A percentile compares a stretch with the other conserved stretches of the same genome.
Conservation (phyloP, 768 basidiomycete species). For the Boletus speciosus region DNA sequence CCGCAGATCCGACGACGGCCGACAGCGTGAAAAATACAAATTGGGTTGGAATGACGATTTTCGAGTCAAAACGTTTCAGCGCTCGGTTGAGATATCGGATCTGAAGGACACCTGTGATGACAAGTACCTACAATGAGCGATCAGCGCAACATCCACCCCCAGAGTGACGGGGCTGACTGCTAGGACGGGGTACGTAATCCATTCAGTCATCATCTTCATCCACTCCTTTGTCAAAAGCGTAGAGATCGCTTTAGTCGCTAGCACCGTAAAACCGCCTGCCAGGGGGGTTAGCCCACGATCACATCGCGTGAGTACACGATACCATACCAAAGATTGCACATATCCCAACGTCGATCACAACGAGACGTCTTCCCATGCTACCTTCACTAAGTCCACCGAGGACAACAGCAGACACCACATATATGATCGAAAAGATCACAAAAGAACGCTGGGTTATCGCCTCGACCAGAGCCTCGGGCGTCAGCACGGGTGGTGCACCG, state of each 20-base stretch:
- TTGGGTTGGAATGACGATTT: conserved; percentile 92
- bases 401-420: conserved; percentile 50
- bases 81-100: conserved; percentile 83
- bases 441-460: conserved; percentile 75
- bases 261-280: conserved; percentile 88
- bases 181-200: conserved; percentile 82
- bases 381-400: conserved; percentile 68
- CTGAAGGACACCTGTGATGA: conserved; percentile 76
- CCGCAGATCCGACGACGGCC: conserved; percentile 87
- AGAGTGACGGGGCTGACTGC: conserved; percentile 42
- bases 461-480: conserved; percentile 59
- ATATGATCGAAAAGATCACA: conserved; percentile 67
- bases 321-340: conserved; percentile 78
- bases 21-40: conserved; percentile 94
- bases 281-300: background rate
- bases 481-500: conserved; percentile 48
- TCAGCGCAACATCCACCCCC: conserved; percentile 6
- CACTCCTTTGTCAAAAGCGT: conserved; percentile 79
- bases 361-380: conserved; percentile 56
- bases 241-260: conserved; percentile 90
- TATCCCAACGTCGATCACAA: conserved; percentile 83
- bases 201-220: conserved; percentile 69
- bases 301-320: background rate
- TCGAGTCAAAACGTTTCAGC: conserved; percentile 89
- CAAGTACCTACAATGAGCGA: conserved; percentile 48